Evolutionary conservation across 441 rosid genomes (phyloP).

Genomic region (Adansonia madagascariensis): DNA sequence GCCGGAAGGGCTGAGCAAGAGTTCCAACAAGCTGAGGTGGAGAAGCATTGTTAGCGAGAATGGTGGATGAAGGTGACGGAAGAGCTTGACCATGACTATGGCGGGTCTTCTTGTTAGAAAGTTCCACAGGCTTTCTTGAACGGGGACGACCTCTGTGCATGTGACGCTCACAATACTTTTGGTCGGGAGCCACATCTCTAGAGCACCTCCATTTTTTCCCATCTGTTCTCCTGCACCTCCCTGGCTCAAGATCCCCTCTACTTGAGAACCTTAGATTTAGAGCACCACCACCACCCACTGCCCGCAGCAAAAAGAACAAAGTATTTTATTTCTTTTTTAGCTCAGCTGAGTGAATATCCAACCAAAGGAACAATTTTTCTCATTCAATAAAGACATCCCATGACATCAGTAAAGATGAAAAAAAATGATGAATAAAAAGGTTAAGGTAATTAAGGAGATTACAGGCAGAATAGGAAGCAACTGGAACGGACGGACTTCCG

Average conservation of each 20-base stretch:
- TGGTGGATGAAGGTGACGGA: constrained; percentile 18
- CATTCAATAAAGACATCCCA: neutral
- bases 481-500: constrained; percentile 26
- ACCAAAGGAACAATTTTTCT: neutral
- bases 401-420: neutral
- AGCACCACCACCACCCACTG: constrained; percentile 30
- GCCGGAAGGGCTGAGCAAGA: constrained; percentile 16
- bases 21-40: constrained; percentile 21
- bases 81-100: constrained; percentile 8
- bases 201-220: constrained; percentile 79
- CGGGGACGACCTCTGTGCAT: constrained; percentile 72
- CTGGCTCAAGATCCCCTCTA: constrained; percentile 55
- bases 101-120: constrained; percentile 39
- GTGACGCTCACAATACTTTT: constrained; percentile 69
- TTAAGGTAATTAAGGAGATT: neutral
- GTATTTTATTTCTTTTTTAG: too few relatives aligned
- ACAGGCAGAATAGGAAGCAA: constrained; percentile 29
- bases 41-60: constrained; percentile 20
- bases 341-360: neutral
- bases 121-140: constrained; percentile 90
- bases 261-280: constrained; percentile 34
- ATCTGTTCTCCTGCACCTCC: constrained; percentile 67
- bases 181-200: constrained; percentile 55
- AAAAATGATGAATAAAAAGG: neutral
- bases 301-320: neutral